Evolutionary conservation across 2,329 filamentous ascomycete species (phyloP), one percentile per base, ranked within the genome.

Genomic region (Nigrospora sphaerica): DNA sequence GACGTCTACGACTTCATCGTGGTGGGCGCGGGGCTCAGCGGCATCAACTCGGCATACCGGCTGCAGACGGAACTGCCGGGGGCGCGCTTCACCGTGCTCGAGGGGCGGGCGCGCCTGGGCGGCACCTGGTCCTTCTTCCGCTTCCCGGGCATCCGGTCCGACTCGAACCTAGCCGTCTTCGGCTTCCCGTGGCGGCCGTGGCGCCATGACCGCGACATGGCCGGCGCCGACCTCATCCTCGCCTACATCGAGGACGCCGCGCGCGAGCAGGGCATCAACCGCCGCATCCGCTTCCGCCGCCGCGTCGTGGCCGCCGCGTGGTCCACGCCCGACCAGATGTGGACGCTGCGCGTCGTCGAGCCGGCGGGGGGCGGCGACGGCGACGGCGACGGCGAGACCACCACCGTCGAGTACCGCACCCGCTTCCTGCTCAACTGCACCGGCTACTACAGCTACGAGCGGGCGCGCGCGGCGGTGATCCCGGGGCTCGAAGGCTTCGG

Each of bases 121-220:
- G 87, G 88, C 1, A 92, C 87, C 0, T 91, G 87, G 87, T 81
- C 85, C 55, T 67, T 90, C 2, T 92, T 89, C 68, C 78, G 74
- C 36, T 92, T 89, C 55, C 86, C 85, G 0, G 84, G 87, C 6
- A 83, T 88, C 52, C 71, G 80, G 41, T 81, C 80, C 3, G 78
- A 83, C 50, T 80, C 78, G 0, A 78, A 83, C 54, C 67, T 83
- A 10, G 73, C 73, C 52, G 81, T 77, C 0, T 83, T 82, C 49
- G 78, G 77, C 14, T 89, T 89, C 54, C 64, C 76, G 1, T 91
- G 85, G 80, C 74, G 79, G 37, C 83, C 83, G 1, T 91, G 86
- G 86, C 67, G 66, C 12, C 66, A 77, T 18, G 56, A 69, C 42
- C 46, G 36, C 31, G 45, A 45, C 33, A 43, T 58, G 33, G 55